phyloP scores from a whole-genome alignment of 202 grass and related monocot genomes.

The Carex sylvatica region DNA sequence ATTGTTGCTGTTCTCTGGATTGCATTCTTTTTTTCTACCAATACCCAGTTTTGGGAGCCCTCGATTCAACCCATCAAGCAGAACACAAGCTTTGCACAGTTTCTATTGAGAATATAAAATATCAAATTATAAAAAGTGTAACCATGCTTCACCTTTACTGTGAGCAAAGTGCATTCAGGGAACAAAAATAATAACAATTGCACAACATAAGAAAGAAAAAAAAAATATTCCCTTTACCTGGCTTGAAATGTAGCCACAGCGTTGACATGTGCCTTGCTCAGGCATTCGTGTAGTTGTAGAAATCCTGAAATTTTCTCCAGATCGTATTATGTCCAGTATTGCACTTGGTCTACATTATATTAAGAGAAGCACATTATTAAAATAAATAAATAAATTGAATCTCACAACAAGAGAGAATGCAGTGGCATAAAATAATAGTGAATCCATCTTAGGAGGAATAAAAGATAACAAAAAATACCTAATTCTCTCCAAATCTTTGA shows the following conservation, averaged over 20 bases:
- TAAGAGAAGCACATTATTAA: slow-evolving; percentile 19
- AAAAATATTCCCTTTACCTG: slow-evolving; percentile 47
- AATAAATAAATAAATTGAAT: not conserved
- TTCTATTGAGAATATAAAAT: slow-evolving; percentile 41
- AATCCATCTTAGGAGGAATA: not conserved
- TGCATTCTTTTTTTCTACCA: slow-evolving; percentile 47
- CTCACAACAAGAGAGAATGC: not conserved
- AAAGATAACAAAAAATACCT: slow-evolving; percentile 32
- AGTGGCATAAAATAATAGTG: not conserved
- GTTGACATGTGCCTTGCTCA: slow-evolving; percentile 80
- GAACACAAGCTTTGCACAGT: slow-evolving; percentile 83
- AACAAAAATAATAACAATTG: not conserved
- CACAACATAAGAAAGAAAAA: not conserved
- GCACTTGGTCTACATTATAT: slow-evolving; percentile 65
- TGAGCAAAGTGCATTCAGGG: not conserved
- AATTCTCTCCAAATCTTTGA: slow-evolving; percentile 95
- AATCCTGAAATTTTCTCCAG: slow-evolving; percentile 85
- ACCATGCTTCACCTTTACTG: not conserved
- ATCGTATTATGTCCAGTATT: slow-evolving; percentile 87
- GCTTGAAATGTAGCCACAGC: slow-evolving; percentile 82
- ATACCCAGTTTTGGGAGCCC: slow-evolving; percentile 85
- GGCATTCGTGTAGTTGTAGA: slow-evolving; percentile 82
- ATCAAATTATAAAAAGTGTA: not conserved
- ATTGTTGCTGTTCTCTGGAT: slow-evolving; percentile 25
- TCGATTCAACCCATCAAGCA: slow-evolving; percentile 70